phyloP scores from a whole-genome alignment of 208 protist species.

The Lotmaria passim region DNA sequence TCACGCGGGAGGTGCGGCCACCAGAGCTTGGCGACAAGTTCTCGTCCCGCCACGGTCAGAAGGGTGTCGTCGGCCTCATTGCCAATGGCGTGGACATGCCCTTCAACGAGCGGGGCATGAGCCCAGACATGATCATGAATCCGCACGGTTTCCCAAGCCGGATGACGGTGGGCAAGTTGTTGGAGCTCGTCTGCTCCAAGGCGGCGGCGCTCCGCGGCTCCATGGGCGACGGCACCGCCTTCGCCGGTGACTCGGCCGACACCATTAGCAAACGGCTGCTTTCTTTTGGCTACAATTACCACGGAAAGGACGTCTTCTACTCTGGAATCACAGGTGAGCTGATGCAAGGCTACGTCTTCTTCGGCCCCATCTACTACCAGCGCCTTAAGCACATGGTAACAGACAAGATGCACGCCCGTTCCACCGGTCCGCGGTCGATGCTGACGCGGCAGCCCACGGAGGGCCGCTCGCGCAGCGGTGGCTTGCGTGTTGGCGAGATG shows the following conservation, averaged over 20 bases:
- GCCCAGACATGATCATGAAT: constrained; percentile 99
- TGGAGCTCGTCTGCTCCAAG: constrained; percentile 99
- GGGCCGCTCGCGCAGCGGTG: constrained; percentile 97
- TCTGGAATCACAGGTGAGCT: constrained; percentile 98
- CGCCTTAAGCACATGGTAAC: constrained; percentile 99
- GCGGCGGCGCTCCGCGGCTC: constrained; percentile 90
- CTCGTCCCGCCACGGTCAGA: constrained; percentile 99
- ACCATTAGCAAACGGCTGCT: constrained; percentile 90
- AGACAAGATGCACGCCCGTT: constrained; percentile 99
- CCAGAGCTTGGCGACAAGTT: constrained; percentile 99
- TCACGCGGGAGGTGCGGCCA: constrained; percentile 91
- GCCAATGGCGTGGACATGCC: constrained; percentile 99
- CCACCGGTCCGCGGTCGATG: constrained; percentile 92
- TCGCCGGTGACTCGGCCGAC: constrained; percentile 95
- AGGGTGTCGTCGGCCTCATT: constrained; percentile 99
- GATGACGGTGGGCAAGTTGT: constrained; percentile 99
- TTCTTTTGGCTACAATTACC: constrained; percentile 96
- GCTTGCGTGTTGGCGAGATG: constrained; percentile 99
- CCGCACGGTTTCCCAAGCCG: constrained; percentile 99
- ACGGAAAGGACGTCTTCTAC: constrained; percentile 98
- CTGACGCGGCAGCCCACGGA: constrained; percentile 99
- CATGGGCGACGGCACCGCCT: constrained; percentile 97
- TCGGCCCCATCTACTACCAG: constrained; percentile 99
- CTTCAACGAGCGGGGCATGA: constrained; percentile 97
- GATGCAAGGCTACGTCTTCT: constrained; percentile 98